Evolutionary conservation across 2,329 filamentous ascomycete genomes (phyloP).

Genomic region (Trichoderma simmonsii): DNA sequence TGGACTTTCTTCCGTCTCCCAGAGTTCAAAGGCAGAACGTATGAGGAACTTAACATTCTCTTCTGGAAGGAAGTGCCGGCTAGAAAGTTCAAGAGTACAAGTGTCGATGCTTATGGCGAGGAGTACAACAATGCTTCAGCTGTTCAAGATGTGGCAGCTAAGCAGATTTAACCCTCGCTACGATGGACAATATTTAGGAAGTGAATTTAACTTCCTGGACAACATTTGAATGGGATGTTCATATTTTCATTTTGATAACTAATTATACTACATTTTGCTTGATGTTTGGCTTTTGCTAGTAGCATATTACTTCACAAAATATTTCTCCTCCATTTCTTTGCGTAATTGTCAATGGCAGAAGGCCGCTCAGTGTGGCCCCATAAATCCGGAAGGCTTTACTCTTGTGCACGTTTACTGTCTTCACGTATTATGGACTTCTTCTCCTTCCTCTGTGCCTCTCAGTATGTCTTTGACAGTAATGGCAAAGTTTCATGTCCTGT

Average conservation of each 20-base stretch:
- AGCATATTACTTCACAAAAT: background rate
- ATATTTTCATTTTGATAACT: background rate
- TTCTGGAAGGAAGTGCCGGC: slow-evolving; percentile 32
- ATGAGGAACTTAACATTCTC: slow-evolving; percentile 38
- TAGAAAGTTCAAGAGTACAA: slow-evolving; percentile 26
- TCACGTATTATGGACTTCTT: background rate
- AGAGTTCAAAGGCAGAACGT: slow-evolving; percentile 50
- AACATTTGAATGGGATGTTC: background rate
- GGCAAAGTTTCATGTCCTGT: background rate
- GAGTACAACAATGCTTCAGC: background rate
- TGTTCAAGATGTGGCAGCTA: background rate
- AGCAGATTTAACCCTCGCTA: background rate
- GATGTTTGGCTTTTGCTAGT: background rate
- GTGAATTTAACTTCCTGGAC: background rate
- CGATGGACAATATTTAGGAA: background rate
- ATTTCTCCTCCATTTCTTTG: too few species aligned
- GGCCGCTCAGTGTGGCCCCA: too few species aligned
- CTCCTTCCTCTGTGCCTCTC: background rate
- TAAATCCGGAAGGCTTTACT: too few species aligned
- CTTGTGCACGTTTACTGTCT: background rate
- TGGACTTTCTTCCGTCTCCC: slow-evolving; percentile 52
- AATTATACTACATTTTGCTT: background rate
- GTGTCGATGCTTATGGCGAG: background rate
- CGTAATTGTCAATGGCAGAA: too few species aligned
- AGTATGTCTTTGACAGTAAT: background rate